Conservation (phyloP, 1,284 basidiomycete genomes). For the Naganishia liquefaciens region DNA sequence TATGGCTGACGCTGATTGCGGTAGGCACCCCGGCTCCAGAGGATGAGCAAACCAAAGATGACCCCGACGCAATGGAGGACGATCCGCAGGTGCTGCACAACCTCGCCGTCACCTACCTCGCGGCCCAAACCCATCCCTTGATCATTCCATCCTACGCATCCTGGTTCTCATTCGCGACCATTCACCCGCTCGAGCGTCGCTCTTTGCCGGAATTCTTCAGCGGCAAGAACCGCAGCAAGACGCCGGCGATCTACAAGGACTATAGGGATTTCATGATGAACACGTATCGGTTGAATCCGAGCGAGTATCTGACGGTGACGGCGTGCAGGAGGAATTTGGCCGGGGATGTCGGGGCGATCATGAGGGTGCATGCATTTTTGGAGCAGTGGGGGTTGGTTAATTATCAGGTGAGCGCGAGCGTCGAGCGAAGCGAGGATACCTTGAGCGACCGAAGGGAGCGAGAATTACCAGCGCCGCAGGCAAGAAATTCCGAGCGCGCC, state of each 20-base stretch:
- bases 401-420: slow-evolving; percentile 72
- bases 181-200: slow-evolving; percentile 88
- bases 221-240: slow-evolving; percentile 90
- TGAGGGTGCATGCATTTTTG: slow-evolving; percentile 97
- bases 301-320: slow-evolving; percentile 96
- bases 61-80: slow-evolving; percentile 32
- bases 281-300: slow-evolving; percentile 90
- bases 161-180: slow-evolving; percentile 95
- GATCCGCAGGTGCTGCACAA: slow-evolving; percentile 50
- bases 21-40: not conserved
- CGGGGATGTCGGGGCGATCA: slow-evolving; percentile 97
- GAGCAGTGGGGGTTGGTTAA: slow-evolving; percentile 99
- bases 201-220: slow-evolving; percentile 99
- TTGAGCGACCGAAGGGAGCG: not conserved
- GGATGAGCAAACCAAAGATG: slow-evolving; percentile 2
- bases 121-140: slow-evolving; percentile 94
- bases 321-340: slow-evolving; percentile 94
- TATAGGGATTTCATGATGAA: slow-evolving; percentile 99
- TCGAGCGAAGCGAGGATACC: not conserved
- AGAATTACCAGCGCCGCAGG: not conserved
- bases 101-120: slow-evolving; percentile 68
- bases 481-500: not conserved
- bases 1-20: not conserved
- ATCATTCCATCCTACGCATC: slow-evolving; percentile 96
- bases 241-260: slow-evolving; percentile 96